Evolutionary conservation across 2,329 filamentous ascomycete species (phyloP), one percentile per base, ranked within the genome.

Genomic region (Microsporum ferrugineum): DNA sequence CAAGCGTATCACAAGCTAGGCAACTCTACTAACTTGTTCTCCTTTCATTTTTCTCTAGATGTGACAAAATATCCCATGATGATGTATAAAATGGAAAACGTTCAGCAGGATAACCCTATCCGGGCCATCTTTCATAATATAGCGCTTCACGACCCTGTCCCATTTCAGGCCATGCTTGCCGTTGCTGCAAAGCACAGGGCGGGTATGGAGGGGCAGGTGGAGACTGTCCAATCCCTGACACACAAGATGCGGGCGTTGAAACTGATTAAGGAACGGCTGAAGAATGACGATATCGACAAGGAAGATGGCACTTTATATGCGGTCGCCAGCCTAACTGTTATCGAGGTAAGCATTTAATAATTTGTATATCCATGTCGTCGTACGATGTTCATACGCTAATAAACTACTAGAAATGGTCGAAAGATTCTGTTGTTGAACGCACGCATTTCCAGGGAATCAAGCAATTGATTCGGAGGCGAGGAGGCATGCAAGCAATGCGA

Each of bases 161-260:
- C 70, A 3, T 71, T 71, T 49, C 69, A 71, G 38, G 69, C 70
- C 23, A 71, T 71, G 70, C 68, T 71, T 58, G 69, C 70, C 6
- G 71, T 71, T 64, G 68, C 70, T 14, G 68, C 70, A 14, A 71
- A 71, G 57, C 70, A 71, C 57, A 68, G 66, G 29, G 69, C 70
- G 27, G 69, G 68, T 38, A 69, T 69, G n/a, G 67, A 70, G 58
- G 69, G 69, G 8, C 69, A 65, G 47, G 61, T 63, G 6, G 70
- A 71, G 33, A 70, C 69, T 6, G 67, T 71, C 31, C 68, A 70
- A 56, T 71, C 69, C n/a, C 64, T 71, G 12, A 71, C 69, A 6
- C 70, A 71, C 51, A 71, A 71, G 61, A 71, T 69, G 67, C 66
- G 69, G n/a, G 65, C 70, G 12, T 61, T 71, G 60, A 65, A 66